These are phyloP conservation scores for Paspalum vaginatum DNA, from an alignment of 176 grass and related monocot species.

Conservation along the genomic window DNA sequence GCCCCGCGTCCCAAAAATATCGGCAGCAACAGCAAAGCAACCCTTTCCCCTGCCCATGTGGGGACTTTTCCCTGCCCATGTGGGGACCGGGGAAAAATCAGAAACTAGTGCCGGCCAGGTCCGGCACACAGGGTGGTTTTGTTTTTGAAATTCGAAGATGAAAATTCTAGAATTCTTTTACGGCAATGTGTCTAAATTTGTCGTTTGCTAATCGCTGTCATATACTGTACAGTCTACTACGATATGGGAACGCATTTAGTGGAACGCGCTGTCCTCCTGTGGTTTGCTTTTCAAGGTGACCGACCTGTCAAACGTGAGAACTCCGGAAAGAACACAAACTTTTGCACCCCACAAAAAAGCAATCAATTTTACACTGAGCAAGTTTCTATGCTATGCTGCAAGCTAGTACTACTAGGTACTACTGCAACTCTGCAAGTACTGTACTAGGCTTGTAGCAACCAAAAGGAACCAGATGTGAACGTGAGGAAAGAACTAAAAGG, in stretches of 20 bases:
- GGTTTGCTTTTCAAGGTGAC: conserved; percentile 13
- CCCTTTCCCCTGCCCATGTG: not conserved
- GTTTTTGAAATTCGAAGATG: too few species aligned
- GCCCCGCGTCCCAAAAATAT: conserved; percentile 1
- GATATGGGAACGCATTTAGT: not conserved
- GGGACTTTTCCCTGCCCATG: too few species aligned
- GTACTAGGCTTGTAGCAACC: not conserved
- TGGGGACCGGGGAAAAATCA: too few species aligned
- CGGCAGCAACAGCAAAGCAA: not conserved
- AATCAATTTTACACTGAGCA: not conserved
- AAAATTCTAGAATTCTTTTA: too few species aligned
- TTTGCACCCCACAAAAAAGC: conserved; percentile 25
- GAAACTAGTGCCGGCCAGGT: too few species aligned
- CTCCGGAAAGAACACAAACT: conserved; percentile 26
- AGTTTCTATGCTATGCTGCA: not conserved
- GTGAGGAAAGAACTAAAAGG: not conserved
- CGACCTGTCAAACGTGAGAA: conserved; percentile 7
- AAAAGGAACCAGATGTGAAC: conserved; percentile 11
- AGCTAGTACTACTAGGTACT: conserved; percentile 21
- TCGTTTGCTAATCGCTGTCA: conserved; percentile 2
- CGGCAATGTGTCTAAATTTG: not conserved
- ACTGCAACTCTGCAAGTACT: not conserved
- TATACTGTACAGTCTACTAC: not conserved
- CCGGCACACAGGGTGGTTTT: too few species aligned
- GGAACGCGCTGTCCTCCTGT: not conserved